These are phyloP conservation scores for Anthracocystis setariae DNA, from an alignment of 1,284 basidiomycete species.

Conservation along the genomic window DNA sequence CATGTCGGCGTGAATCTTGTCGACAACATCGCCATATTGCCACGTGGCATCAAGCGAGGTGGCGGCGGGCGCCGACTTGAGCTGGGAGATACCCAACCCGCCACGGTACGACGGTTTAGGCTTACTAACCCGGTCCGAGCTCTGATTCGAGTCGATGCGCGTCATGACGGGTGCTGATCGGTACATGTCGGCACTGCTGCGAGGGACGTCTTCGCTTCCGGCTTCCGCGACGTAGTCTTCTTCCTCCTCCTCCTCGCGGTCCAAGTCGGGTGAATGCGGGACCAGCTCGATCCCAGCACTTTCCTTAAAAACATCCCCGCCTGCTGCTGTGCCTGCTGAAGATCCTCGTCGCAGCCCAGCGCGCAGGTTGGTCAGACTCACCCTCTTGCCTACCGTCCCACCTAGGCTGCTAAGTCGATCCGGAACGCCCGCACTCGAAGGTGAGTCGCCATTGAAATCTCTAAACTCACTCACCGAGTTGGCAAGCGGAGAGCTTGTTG, in stretches of 20 bases:
- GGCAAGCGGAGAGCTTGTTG: slow-evolving; percentile 3
- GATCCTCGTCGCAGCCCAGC: slow-evolving; percentile 20
- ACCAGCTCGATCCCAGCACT: slow-evolving; percentile 25
- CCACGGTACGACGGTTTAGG: slow-evolving; percentile 10
- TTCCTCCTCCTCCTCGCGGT: neutral
- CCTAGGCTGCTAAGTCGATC: slow-evolving; percentile 38
- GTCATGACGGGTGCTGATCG: neutral
- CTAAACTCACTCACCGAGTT: neutral
- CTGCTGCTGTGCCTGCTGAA: neutral
- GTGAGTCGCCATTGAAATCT: neutral
- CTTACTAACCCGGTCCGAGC: neutral
- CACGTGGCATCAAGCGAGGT: neutral
- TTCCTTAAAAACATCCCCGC: slow-evolving; percentile 12
- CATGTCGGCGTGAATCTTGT: slow-evolving; percentile 14
- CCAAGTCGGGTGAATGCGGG: slow-evolving; percentile 16
- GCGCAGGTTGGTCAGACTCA: slow-evolving; percentile 26
- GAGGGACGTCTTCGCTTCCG: slow-evolving; percentile 4
- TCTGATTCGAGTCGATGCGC: neutral
- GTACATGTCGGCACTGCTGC: slow-evolving; percentile 40
- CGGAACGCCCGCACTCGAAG: slow-evolving; percentile 22
- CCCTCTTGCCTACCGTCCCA: slow-evolving; percentile 21
- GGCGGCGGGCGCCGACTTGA: slow-evolving; percentile 12
- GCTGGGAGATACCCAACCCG: slow-evolving; percentile 7
- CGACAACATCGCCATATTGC: slow-evolving; percentile 1
- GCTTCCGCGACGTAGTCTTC: neutral